phyloP scores from a whole-genome alignment of 176 grass and related monocot genomes.

The Luzula sylvatica region DNA sequence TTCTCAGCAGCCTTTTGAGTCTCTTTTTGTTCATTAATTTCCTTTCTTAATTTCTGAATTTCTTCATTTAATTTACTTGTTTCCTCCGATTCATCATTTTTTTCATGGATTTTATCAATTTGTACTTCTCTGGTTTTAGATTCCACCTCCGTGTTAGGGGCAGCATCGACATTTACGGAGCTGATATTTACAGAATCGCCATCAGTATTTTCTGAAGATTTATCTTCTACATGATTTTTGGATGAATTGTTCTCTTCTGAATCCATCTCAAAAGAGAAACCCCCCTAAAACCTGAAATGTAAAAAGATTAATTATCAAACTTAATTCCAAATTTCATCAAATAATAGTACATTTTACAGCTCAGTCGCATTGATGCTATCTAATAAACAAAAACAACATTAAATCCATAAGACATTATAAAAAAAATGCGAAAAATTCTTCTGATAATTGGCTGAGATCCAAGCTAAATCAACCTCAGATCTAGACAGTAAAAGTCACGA shows the following conservation, averaged over 20 bases:
- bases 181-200: conserved; percentile 10
- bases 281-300: conserved; percentile 11
- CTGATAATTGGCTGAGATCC: too few relatives aligned
- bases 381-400: too few relatives aligned
- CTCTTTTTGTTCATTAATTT: conserved; percentile 56
- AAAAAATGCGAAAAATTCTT: too few relatives aligned
- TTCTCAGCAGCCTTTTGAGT: conserved; percentile 62
- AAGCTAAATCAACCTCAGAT: too few relatives aligned
- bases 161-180: conserved; percentile 16
- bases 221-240: conserved; percentile 10
- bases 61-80: conserved; percentile 48
- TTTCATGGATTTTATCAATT: not conserved
- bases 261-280: conserved; percentile 29
- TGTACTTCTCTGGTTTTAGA: conserved; percentile 35
- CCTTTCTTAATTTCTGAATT: conserved; percentile 44
- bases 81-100: conserved; percentile 23
- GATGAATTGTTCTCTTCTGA: conserved; percentile 25
- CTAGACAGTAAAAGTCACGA: too few relatives aligned
- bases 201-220: not conserved
- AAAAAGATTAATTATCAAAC: not conserved
- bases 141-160: conserved; percentile 48
- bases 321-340: not conserved
- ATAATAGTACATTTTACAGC: not conserved
- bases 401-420: too few relatives aligned
- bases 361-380: too few relatives aligned